Evolutionary conservation across 129 eudicot genomes (phyloP).

Genomic region (Helichrysum umbraculigerum): DNA sequence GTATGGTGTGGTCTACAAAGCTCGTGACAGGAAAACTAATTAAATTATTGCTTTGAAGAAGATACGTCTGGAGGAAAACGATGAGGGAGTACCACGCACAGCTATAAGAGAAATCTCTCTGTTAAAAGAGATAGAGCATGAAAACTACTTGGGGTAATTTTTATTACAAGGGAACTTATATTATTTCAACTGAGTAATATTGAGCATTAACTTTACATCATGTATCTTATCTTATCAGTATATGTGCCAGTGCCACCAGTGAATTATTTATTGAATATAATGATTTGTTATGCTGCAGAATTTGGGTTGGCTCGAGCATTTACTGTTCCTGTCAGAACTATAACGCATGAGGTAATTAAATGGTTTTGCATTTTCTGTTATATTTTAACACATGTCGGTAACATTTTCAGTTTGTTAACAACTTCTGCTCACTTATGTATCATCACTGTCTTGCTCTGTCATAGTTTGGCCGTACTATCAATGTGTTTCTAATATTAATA

Average conservation of each 20-base stretch:
- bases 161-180: background rate
- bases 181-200: background rate
- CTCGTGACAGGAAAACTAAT: constrained; percentile 70
- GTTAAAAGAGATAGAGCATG: constrained; percentile 90
- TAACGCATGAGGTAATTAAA: too few species aligned
- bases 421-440: background rate
- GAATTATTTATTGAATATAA: background rate
- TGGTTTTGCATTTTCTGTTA: background rate
- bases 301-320: constrained; percentile 95
- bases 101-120: constrained; percentile 91
- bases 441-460: background rate
- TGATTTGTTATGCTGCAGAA: constrained; percentile 75
- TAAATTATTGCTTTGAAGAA: constrained; percentile 90
- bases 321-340: constrained; percentile 80
- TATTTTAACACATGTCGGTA: background rate
- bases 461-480: background rate
- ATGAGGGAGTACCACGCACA: constrained; percentile 91
- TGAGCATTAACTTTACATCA: background rate
- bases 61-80: constrained; percentile 81
- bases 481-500: background rate
- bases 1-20: constrained; percentile 95
- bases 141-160: constrained; percentile 72
- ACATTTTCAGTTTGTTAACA: background rate
- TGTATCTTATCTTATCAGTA: background rate
- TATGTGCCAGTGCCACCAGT: background rate